Evolutionary conservation across 176 grass and related monocot species (phyloP).

Genomic region (Melocanna baccifera): DNA sequence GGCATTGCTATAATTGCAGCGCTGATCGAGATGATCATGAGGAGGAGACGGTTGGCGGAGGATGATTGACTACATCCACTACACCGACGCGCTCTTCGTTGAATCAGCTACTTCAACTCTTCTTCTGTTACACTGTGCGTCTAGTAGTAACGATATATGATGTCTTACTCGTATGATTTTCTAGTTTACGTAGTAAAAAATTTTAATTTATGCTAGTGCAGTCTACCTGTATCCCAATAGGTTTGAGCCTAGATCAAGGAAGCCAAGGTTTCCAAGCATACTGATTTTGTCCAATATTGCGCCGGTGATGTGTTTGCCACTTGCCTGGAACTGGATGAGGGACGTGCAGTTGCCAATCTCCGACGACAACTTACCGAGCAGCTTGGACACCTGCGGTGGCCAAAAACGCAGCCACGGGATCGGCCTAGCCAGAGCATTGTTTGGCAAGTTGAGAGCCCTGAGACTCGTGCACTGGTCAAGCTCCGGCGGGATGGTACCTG

Average conservation of each 20-base stretch:
- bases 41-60: too few species aligned
- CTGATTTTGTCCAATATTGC: constrained; percentile 47
- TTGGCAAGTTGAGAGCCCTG: constrained; percentile 65
- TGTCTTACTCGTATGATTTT: too few species aligned
- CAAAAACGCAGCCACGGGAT: constrained; percentile 45
- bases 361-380: constrained; percentile 48
- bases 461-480: constrained; percentile 60
- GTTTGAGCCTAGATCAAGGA: constrained; percentile 72
- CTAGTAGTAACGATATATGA: too few species aligned
- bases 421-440: constrained; percentile 51
- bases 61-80: too few species aligned
- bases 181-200: too few species aligned
- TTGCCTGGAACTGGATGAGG: constrained; percentile 52
- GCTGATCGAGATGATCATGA: too few species aligned
- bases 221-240: too few species aligned
- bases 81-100: too few species aligned
- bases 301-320: constrained; percentile 56
- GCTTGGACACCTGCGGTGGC: constrained; percentile 50
- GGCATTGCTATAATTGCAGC: too few species aligned
- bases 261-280: constrained; percentile 55
- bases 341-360: constrained; percentile 65
- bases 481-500: constrained; percentile 57
- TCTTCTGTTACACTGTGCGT: too few species aligned
- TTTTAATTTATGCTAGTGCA: too few species aligned
- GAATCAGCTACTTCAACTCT: too few species aligned